Base-by-base conservation (phyloP, 768 basidiomycete species). In the Suillus discolor region DNA sequence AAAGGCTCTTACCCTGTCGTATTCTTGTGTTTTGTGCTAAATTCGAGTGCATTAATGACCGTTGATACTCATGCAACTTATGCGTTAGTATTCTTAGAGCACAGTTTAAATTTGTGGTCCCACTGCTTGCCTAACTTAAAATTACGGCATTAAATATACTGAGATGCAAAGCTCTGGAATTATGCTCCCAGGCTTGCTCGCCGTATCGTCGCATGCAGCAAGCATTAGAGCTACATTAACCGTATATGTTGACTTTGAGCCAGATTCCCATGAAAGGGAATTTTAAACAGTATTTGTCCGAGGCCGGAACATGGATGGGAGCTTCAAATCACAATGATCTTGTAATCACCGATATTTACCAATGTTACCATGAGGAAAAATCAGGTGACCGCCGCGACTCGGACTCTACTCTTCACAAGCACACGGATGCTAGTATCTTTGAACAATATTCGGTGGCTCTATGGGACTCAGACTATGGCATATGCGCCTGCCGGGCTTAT, bases 261-360 rank as follows among this genome's bases (percentile, higher is more conserved):
- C 11, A 6, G 25, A 59, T 41, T 59, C 57, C 57, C 57, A 59
- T 59, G 39, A 59, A 41, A 39, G 57, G 54, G 34, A 55, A n/a
- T n/a, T n/a, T n/a, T n/a, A n/a, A 49, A 47, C 36, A 36, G 36
- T 38, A 31, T 6, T 31, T 31, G 11, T 38, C 36, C 31, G 31
- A 31, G 36, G 36, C 36, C 36, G 36, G 36, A 38, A 8, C 2
- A 9, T n/a, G n/a, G n/a, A 38, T 38, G 36, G 36, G 11, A 38
- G 9, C 36, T n/a, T n/a, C n/a, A n/a, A n/a, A n/a, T n/a, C n/a
- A n/a, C 31, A 31, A 31, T 6, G 31, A 31, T 31, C 31, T 31
- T 31, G 5, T 31, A 31, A 31, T 31, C 31, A 31, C 31, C 31
- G 6, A 31, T 31, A 31, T 31, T 31, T 31, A 31, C 6, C 31